These are phyloP conservation scores for Monilinia polystroma DNA, from an alignment of 2,329 filamentous ascomycete genomes.

Conservation along the genomic window DNA sequence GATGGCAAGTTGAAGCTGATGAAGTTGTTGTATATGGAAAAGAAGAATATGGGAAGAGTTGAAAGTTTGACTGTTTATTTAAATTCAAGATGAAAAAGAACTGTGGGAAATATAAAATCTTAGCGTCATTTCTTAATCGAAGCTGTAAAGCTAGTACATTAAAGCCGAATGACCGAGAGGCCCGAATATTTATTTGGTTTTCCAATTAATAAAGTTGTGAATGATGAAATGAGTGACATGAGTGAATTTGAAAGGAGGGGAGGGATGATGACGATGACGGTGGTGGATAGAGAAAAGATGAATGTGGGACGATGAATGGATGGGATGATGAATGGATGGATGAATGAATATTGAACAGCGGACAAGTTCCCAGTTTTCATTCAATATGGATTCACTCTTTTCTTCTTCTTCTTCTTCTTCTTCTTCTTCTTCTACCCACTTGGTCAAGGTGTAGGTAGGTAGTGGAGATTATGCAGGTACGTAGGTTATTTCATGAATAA, in stretches of 20 bases:
- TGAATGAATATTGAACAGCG: neutral
- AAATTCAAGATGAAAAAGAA: neutral
- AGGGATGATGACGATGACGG: too few relatives aligned
- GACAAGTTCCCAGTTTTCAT: neutral
- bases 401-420: neutral
- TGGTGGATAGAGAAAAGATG: neutral
- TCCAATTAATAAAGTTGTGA: neutral
- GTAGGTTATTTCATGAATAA: neutral
- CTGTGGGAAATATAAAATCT: slow-evolving; percentile 15
- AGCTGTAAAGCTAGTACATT: neutral
- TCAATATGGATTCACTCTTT: slow-evolving; percentile 1
- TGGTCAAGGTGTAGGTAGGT: neutral
- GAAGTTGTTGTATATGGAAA: neutral
- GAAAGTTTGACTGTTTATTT: neutral
- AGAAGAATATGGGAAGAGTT: neutral
- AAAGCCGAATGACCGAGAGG: slow-evolving; percentile 11
- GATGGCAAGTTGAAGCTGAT: neutral
- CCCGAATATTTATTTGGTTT: neutral
- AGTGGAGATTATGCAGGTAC: too few relatives aligned
- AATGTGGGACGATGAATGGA: neutral
- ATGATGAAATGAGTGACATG: neutral
- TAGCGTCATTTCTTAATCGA: slow-evolving; percentile 1
- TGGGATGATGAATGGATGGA: too few relatives aligned
- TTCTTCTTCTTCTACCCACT: neutral
- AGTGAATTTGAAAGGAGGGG: neutral